These are phyloP conservation scores for Pulveroboletus frians DNA, from an alignment of 768 basidiomycete species.

Conservation along the genomic window DNA sequence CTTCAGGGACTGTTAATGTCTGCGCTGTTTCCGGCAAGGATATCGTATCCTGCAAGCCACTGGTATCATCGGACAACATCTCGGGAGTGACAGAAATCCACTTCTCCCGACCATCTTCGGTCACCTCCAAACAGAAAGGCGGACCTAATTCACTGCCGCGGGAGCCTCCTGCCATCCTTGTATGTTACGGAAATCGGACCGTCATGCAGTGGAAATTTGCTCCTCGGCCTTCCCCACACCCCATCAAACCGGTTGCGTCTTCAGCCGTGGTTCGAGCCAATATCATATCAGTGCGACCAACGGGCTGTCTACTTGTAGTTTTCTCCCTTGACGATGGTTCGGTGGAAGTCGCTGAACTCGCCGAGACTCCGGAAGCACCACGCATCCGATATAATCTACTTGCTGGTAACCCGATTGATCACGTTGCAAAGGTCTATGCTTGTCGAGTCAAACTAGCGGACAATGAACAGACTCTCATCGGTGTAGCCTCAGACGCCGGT, in stretches of 20 bases:
- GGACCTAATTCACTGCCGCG: conserved; percentile 10
- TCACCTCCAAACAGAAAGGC: conserved; percentile 13
- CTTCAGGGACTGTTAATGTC: conserved; percentile 55
- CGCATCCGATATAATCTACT: conserved; percentile 45
- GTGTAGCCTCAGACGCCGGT: conserved; percentile 59
- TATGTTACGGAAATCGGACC: conserved; percentile 55
- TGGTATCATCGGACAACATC: conserved; percentile 39
- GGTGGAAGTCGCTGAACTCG: conserved; percentile 55
- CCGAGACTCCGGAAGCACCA: conserved; percentile 39
- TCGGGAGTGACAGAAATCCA: conserved; percentile 51
- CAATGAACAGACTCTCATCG: conserved; percentile 48
- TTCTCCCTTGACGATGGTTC: conserved; percentile 65
- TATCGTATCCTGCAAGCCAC: conserved; percentile 36
- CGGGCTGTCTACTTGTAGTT: conserved; percentile 46
- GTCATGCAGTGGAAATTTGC: conserved; percentile 47
- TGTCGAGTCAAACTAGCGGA: conserved; percentile 50
- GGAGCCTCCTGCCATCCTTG: conserved; percentile 33
- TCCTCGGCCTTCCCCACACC: conserved; percentile 21
- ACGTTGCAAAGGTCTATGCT: conserved; percentile 48
- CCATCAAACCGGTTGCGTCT: conserved; percentile 42
- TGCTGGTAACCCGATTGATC: conserved; percentile 55
- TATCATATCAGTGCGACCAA: conserved; percentile 44
- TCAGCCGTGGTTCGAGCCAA: conserved; percentile 42
- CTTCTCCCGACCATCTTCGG: conserved; percentile 31
- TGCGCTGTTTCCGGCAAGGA: conserved; percentile 50